Evolutionary conservation across 1,284 basidiomycete species (phyloP), one percentile per base, ranked within the genome.

Genomic region (Naganishia albida): DNA sequence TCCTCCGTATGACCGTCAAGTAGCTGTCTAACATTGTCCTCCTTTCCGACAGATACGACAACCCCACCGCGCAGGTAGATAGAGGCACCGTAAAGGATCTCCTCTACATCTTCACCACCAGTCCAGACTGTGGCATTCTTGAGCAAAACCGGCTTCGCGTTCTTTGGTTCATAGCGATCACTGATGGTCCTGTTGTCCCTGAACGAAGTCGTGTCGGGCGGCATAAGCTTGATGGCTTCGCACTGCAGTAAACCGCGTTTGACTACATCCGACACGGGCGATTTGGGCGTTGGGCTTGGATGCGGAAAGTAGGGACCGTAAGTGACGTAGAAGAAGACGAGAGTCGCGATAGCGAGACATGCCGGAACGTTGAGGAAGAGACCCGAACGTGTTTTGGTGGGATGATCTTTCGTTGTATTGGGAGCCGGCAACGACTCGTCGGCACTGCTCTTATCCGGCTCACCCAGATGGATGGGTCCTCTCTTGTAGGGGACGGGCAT

Each of bases 61-160:
- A 84, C 71, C 8, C 83, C 83, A 26, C 75, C 72, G 38, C 80
- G 77, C 42, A 84, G 71, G 39, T 79, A 74, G 8, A 84, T 68
- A 28, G 76, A 79, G 7, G 72, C 71, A 6, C 72, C 87, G 30
- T 82, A 78, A 20, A 89, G 74, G 42, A 89, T 78, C 70, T 88
- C 85, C 20, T 82, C 83, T 2, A 78, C 79, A 57, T 86, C 84
- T 40, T 85, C 77, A 51, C 83, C 83, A 20, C 90, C 90, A 0
- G 89, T 91, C 83, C 91, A 90, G 20, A 95, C 82, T 0, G 85
- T 86, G 1, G 86, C 90, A 75, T 94, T 92, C 74, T 83, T 83
- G 70, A 94, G 87, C 70, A 88, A 80, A 7, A 86, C 86, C 3
- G 86, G 79, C 44, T 82, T 82, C 0, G 87, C 88, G 2, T 86